Evolutionary conservation across 139 green algal species (phyloP).

Genomic region (Nannochloris sp.): DNA sequence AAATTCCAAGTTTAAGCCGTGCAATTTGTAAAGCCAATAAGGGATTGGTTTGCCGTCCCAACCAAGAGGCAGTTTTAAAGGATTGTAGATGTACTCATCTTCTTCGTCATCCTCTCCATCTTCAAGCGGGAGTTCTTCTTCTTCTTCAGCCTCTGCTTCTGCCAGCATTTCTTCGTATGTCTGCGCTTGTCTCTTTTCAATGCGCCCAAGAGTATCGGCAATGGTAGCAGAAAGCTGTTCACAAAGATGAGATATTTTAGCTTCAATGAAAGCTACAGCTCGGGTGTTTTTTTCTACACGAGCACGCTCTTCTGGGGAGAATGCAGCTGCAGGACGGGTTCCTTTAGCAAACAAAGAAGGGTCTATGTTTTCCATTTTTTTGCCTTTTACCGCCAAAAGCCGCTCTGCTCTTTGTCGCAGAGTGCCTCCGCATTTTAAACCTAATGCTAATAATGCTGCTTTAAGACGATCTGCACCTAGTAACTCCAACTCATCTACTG

Average conservation of each 20-base stretch:
- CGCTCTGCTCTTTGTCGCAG: constrained; percentile 73
- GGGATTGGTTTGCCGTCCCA: constrained; percentile 99
- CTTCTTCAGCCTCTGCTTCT: constrained; percentile 47
- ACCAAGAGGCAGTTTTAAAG: constrained; percentile 97
- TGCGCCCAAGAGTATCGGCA: constrained; percentile 65
- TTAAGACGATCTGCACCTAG: constrained; percentile 72
- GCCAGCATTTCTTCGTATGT: constrained; percentile 86
- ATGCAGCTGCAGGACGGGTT: constrained; percentile 16
- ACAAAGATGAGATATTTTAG: constrained; percentile 23
- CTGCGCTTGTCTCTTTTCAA: constrained; percentile 90
- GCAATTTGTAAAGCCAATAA: constrained; percentile 99
- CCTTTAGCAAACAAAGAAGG: constrained; percentile 71
- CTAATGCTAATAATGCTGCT: constrained; percentile 64
- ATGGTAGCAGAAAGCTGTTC: constrained; percentile 55
- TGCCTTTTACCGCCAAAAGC: constrained; percentile 65
- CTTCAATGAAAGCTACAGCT: constrained; percentile 31
- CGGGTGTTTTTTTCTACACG: background rate
- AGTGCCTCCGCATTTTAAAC: constrained; percentile 92
- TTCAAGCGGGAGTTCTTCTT: background rate
- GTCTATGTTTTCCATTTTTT: constrained; percentile 55
- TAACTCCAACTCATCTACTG: constrained; percentile 70
- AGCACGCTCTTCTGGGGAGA: background rate
- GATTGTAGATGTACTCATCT: constrained; percentile 95
- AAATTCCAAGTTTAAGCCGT: constrained; percentile 92
- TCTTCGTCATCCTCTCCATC: constrained; percentile 67